Conservation (phyloP, 2,329 filamentous ascomycete species). For the Ascochyta fabae region DNA sequence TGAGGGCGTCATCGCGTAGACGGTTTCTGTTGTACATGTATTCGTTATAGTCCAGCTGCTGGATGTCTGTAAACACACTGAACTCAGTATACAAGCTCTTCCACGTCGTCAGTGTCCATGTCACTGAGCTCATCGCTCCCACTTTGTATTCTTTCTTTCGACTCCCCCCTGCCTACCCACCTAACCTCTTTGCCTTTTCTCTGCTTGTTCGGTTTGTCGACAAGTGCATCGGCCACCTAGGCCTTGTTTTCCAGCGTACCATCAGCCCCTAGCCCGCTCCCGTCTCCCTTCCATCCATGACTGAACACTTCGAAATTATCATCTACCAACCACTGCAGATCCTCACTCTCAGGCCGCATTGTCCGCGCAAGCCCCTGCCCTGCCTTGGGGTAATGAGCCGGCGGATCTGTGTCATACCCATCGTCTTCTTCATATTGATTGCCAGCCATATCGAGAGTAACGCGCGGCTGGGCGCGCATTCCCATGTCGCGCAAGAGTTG, state of each 20-base stretch:
- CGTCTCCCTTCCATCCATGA: constrained; percentile 52
- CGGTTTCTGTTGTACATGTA: neutral
- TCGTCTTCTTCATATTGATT: constrained; percentile 53
- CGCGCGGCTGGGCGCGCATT: constrained; percentile 18
- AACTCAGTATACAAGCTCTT: constrained; percentile 9
- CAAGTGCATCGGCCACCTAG: constrained; percentile 6
- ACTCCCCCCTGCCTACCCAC: neutral
- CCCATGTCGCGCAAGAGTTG: constrained; percentile 39
- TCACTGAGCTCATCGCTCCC: constrained; percentile 7
- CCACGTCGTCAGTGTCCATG: constrained; percentile 14
- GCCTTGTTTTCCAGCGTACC: constrained; percentile 20
- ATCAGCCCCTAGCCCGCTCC: constrained; percentile 41
- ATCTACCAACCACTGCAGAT: constrained; percentile 68
- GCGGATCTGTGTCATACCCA: constrained; percentile 60
- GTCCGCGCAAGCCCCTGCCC: constrained; percentile 65
- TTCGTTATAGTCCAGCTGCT: neutral
- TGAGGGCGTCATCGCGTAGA: constrained; percentile 46
- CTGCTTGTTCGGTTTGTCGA: neutral
- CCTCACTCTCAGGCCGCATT: constrained; percentile 63
- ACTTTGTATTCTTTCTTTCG: neutral
- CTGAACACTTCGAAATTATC: constrained; percentile 65
- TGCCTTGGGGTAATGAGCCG: constrained; percentile 66
- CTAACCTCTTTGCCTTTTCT: neutral
- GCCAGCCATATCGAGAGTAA: constrained; percentile 29
- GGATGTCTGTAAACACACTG: neutral